Evolutionary conservation across 495 filamentous ascomycete species (phyloP).

Genomic region (Podospora australis): DNA sequence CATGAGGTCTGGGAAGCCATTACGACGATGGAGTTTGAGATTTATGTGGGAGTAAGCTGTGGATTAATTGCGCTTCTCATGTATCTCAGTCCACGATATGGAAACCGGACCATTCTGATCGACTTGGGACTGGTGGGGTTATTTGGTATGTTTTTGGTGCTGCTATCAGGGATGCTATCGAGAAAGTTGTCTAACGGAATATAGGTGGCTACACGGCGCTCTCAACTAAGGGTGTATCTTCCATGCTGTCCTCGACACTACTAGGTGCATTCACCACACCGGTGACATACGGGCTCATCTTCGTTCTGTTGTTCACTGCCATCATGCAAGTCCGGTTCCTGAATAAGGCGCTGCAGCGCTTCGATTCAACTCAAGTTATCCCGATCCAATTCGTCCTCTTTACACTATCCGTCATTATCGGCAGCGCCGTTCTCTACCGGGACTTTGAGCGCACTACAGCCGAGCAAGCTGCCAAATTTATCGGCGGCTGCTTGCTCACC

Average conservation of each 20-base stretch:
- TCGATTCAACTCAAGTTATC: conserved; percentile 95
- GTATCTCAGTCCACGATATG: conserved; percentile 76
- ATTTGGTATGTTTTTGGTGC: conserved; percentile 58
- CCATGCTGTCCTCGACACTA: conserved; percentile 81
- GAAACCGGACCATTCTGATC: conserved; percentile 77
- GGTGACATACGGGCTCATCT: conserved; percentile 76
- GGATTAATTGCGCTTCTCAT: conserved; percentile 66
- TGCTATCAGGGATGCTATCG: neutral
- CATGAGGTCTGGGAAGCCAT: conserved; percentile 87
- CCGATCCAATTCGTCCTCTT: conserved; percentile 96
- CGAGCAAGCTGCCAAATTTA: conserved; percentile 69
- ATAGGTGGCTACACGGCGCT: conserved; percentile 89
- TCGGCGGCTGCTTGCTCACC: conserved; percentile 82
- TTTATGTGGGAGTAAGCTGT: conserved; percentile 74
- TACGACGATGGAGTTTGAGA: conserved; percentile 81
- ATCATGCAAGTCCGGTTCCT: conserved; percentile 94
- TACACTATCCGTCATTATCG: conserved; percentile 89
- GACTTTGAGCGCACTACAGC: conserved; percentile 79
- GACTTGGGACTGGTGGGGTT: conserved; percentile 89
- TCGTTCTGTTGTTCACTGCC: conserved; percentile 73
- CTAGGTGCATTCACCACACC: conserved; percentile 85
- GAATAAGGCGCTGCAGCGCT: conserved; percentile 88
- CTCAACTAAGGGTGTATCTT: conserved; percentile 93
- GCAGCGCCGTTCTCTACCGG: conserved; percentile 84
- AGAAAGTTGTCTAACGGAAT: neutral